Evolutionary conservation across 257 asterid species (phyloP).

Genomic region (Forsythia viridissima): DNA sequence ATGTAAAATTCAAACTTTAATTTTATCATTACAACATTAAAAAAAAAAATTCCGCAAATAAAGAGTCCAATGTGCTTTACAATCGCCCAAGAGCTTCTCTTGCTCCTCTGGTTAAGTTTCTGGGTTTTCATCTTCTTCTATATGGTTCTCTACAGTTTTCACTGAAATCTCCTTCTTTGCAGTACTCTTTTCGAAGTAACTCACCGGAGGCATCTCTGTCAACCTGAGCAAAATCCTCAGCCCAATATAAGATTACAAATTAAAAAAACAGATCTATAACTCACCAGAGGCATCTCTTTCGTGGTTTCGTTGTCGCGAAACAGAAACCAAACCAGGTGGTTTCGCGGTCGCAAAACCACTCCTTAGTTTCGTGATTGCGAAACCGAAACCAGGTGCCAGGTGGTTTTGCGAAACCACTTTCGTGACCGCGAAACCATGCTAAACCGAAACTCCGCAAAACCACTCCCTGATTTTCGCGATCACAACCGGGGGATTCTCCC

Average conservation of each 20-base stretch:
- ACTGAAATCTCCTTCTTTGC: conserved; percentile 20
- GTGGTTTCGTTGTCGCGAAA: neutral
- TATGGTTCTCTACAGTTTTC: conserved; percentile 34
- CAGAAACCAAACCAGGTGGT: no score
- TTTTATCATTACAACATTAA: no score
- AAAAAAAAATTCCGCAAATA: no score
- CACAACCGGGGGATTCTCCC: no score
- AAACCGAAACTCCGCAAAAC: no score
- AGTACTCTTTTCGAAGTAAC: conserved; percentile 34
- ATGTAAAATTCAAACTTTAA: no score
- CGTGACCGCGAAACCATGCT: no score
- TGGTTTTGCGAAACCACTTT: no score
- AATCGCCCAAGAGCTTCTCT: conserved; percentile 62
- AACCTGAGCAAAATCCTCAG: conserved; percentile 40
- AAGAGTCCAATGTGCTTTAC: conserved; percentile 49
- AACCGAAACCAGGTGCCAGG: no score
- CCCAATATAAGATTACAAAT: neutral
- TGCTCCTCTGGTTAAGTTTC: conserved; percentile 68
- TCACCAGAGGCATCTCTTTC: neutral
- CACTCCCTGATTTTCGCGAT: no score
- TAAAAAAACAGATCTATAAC: neutral
- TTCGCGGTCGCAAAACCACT: no score
- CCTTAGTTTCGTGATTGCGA: no score
- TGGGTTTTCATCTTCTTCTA: conserved; percentile 50
- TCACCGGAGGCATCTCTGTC: conserved; percentile 36